Conservation (phyloP, 257 asterid genomes). For the Scutellaria minor region DNA sequence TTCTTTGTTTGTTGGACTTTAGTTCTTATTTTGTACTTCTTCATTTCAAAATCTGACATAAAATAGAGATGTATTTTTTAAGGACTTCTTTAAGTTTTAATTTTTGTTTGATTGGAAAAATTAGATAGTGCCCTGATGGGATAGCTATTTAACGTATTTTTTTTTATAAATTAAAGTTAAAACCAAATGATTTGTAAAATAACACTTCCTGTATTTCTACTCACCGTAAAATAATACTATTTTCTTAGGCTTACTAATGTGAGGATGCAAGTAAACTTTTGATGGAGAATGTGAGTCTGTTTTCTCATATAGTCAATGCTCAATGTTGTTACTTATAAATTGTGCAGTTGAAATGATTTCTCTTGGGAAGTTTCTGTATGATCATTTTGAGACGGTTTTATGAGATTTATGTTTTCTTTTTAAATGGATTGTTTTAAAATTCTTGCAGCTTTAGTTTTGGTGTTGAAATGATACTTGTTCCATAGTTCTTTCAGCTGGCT, state of each 20-base stretch:
- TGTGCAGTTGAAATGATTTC: too few relatives aligned
- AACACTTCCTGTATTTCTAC: slow-evolving; percentile 9
- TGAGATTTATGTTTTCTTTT: neutral
- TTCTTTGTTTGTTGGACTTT: too few relatives aligned
- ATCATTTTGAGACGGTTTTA: neutral
- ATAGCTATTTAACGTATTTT: too few relatives aligned
- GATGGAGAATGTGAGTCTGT: too few relatives aligned
- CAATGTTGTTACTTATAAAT: too few relatives aligned
- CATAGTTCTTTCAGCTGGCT: slow-evolving; percentile 3
- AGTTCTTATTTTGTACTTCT: too few relatives aligned
- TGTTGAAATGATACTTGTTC: neutral
- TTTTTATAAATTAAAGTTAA: neutral
- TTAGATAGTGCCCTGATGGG: slow-evolving; percentile 6
- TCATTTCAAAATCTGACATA: too few relatives aligned
- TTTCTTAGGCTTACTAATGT: too few relatives aligned
- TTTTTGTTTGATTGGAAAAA: slow-evolving; percentile 11
- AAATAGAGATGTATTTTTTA: neutral
- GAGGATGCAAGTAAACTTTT: too few relatives aligned
- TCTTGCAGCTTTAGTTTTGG: neutral
- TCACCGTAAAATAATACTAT: too few relatives aligned
- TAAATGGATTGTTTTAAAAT: neutral
- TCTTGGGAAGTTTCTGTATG: neutral
- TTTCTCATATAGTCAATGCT: too few relatives aligned
- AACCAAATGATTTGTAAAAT: neutral
- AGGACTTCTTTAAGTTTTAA: neutral